Evolutionary conservation across 176 grass and related monocot species (phyloP).

Genomic region (Luzula sylvatica): DNA sequence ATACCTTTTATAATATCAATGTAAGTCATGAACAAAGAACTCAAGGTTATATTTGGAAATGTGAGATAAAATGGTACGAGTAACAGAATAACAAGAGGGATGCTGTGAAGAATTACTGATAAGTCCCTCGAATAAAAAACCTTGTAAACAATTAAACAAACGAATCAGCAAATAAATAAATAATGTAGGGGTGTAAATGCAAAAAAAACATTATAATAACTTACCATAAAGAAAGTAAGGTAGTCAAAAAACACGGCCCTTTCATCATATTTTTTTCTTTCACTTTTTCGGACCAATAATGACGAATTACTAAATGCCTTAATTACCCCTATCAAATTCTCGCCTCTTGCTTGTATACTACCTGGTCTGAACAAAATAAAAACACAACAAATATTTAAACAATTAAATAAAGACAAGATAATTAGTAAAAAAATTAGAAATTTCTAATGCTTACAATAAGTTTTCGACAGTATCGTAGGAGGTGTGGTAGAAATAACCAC

Average conservation of each 20-base stretch:
- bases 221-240: conserved; percentile 94
- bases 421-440: conserved; percentile 10
- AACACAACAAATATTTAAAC: background rate
- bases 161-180: conserved; percentile 22
- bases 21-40: conserved; percentile 37
- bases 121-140: conserved; percentile 70
- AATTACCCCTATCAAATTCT: conserved; percentile 78
- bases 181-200: conserved; percentile 11
- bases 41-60: conserved; percentile 39
- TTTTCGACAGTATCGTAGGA: conserved; percentile 89
- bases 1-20: conserved; percentile 66
- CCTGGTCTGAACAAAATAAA: conserved; percentile 61
- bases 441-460: conserved; percentile 55
- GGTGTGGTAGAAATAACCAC: conserved; percentile 99
- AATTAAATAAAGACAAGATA: conserved; percentile 9
- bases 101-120: conserved; percentile 63
- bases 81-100: conserved; percentile 60
- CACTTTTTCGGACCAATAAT: conserved; percentile 31
- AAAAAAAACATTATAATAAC: too few species aligned
- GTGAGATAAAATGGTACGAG: conserved; percentile 59
- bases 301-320: conserved; percentile 81
- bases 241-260: conserved; percentile 87
- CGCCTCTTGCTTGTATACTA: conserved; percentile 97
- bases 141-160: conserved; percentile 30
- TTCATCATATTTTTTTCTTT: conserved; percentile 29